A percentile compares a stretch with the other conserved stretches of the same genome.
These are phyloP conservation scores for Stachybotrys chartarum DNA, from an alignment of 2,329 filamentous ascomycete species.

Conservation along the genomic window DNA sequence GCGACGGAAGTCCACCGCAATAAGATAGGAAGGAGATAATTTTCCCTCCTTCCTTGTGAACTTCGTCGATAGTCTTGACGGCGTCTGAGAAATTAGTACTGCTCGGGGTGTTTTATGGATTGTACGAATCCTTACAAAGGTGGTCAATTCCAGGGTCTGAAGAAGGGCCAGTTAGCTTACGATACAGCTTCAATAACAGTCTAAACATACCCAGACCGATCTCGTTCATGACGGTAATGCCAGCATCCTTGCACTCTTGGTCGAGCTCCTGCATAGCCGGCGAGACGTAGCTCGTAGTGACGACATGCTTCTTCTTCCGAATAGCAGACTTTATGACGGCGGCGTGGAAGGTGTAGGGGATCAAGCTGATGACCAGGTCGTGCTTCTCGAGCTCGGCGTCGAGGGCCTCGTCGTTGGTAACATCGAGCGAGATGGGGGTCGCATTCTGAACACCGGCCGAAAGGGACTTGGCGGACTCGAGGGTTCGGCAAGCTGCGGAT, in stretches of 20 bases:
- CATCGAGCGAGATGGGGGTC: slow-evolving; percentile 75
- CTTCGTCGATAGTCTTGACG: slow-evolving; percentile 78
- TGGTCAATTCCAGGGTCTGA: slow-evolving; percentile 67
- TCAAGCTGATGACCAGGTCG: slow-evolving; percentile 73
- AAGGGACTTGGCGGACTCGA: slow-evolving; percentile 70
- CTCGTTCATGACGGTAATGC: slow-evolving; percentile 97
- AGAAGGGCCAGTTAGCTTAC: slow-evolving; percentile 2
- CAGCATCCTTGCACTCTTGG: slow-evolving; percentile 73
- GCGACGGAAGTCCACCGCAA: slow-evolving; percentile 62
- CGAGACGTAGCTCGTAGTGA: slow-evolving; percentile 90
- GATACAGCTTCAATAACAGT: background rate
- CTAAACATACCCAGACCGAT: slow-evolving; percentile 53
- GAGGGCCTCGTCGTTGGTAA: slow-evolving; percentile 66
- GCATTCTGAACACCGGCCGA: slow-evolving; percentile 65
- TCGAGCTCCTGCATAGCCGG: slow-evolving; percentile 90
- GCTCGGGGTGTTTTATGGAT: background rate
- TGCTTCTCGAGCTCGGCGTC: slow-evolving; percentile 74
- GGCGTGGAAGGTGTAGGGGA: slow-evolving; percentile 87
- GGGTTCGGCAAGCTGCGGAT: slow-evolving; percentile 66
- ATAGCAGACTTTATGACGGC: slow-evolving; percentile 91
- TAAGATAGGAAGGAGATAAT: slow-evolving; percentile 75
- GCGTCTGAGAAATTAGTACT: slow-evolving; percentile 33
- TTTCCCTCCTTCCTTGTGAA: slow-evolving; percentile 84
- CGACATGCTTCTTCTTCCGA: slow-evolving; percentile 88
- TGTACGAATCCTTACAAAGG: slow-evolving; percentile 26